Conservation (phyloP, 805 yeast species). For the Saturnispora silvae region DNA sequence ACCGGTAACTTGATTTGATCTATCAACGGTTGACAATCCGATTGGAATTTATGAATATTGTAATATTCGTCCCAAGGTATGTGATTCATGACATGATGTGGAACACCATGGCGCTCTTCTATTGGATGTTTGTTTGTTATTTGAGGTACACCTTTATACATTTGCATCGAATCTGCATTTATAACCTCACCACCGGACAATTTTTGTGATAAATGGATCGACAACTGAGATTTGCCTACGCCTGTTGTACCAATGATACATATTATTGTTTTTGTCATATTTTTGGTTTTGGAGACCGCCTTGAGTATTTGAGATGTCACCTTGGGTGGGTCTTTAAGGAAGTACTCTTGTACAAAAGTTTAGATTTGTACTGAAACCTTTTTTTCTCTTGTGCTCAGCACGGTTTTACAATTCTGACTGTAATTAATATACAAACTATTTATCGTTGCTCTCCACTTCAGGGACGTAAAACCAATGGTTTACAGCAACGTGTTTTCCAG, state of each 20-base stretch:
- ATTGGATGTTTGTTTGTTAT: conserved; percentile 92
- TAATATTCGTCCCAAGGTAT: conserved; percentile 74
- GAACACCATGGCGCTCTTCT: conserved; percentile 58
- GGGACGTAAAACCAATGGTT: conserved; percentile 76
- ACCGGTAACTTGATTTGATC: conserved; percentile 74
- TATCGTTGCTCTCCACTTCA: no score
- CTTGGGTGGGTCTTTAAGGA: no score
- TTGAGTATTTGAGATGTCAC: no score
- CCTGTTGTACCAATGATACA: conserved; percentile 76
- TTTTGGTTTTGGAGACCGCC: no score
- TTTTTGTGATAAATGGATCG: conserved; percentile 66
- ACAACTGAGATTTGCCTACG: conserved; percentile 86
- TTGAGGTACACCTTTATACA: conserved; percentile 60
- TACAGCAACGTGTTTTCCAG: conserved; percentile 57
- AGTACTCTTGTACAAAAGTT: no score
- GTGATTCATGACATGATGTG: conserved; percentile 85
- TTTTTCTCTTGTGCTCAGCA: no score
- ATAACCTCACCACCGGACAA: conserved; percentile 87
- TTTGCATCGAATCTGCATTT: conserved; percentile 97
- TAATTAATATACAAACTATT: no score
- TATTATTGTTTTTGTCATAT: conserved; percentile 14
- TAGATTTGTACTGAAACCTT: no score
- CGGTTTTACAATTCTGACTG: no score
- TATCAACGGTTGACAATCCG: conserved; percentile 57
- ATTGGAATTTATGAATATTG: conserved; percentile 64